These are phyloP conservation scores for Cadophora gregata DNA, from an alignment of 2,329 filamentous ascomycete species.

Conservation along the genomic window DNA sequence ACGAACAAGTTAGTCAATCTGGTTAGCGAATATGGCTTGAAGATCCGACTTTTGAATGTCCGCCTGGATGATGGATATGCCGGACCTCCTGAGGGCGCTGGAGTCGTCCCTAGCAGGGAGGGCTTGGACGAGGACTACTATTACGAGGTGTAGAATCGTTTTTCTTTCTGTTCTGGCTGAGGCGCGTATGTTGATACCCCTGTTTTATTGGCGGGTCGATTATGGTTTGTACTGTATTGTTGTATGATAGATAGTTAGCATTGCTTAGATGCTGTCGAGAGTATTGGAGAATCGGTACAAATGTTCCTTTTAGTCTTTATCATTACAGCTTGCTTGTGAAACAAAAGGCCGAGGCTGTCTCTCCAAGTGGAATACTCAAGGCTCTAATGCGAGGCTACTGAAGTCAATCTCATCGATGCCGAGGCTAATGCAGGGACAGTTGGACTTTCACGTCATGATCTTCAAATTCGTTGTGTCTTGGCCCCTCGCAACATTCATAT, in stretches of 20 bases:
- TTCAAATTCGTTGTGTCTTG: not conserved
- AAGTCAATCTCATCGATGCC: not conserved
- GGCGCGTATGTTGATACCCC: conserved; percentile 25
- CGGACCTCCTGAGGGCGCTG: conserved; percentile 60
- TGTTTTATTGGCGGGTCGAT: conserved; percentile 13
- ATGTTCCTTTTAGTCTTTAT: not conserved
- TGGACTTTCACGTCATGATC: not conserved
- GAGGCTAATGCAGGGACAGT: conserved; percentile 11
- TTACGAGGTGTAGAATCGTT: conserved; percentile 59
- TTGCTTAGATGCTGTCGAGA: not conserved
- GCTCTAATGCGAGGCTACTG: conserved; percentile 16
- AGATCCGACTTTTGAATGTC: conserved; percentile 91
- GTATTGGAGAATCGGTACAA: not conserved
- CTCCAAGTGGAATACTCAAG: not conserved
- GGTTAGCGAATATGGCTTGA: conserved; percentile 88
- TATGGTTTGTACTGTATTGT: not conserved
- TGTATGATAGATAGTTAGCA: conserved; percentile 13
- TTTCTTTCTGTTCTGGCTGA: conserved; percentile 11
- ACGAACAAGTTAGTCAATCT: conserved; percentile 88
- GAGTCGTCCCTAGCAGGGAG: conserved; percentile 79
- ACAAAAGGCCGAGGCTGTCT: not conserved
- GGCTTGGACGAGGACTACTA: conserved; percentile 93
- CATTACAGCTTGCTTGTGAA: not conserved
- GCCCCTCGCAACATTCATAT: not conserved
- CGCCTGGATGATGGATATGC: conserved; percentile 79